Evolutionary conservation across 495 filamentous ascomycete species (phyloP), one percentile per base, ranked within the genome.

Genomic region (Xylaria sp.): DNA sequence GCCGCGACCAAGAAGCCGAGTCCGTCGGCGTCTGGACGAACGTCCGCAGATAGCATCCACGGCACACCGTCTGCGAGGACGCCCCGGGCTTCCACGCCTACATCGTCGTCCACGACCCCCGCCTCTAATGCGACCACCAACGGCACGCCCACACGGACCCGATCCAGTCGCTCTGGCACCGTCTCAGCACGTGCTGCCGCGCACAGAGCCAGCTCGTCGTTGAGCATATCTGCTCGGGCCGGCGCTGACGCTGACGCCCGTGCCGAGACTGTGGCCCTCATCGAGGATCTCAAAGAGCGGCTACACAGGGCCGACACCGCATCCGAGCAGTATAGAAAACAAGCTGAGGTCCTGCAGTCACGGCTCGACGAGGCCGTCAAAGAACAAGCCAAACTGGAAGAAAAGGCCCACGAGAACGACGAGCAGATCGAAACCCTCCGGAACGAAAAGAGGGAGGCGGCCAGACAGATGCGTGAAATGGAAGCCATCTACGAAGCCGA

Each of bases 401-500:
- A 97, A 73, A 86, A 87, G 67, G 82, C 90, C 52, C 94, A 98
- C 75, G 93, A 95, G 81, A 89, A 88, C 72, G 93, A 95, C 48
- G 90, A 92, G 79, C 87, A 88, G 75, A 89, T 97, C 64, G 94
- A 97, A 74, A 81, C 84, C 9, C 85, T 98, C 57, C 89, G 92
- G 76, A 90, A 90, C 75, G 93, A 97, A 76, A 92, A 93, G 77
- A 88, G 90, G 68, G 93, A 97, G 63, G 85, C 89, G 50, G 87
- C 89, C 19, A 89, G 93, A 62, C 90, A 95, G 80, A 92, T 92
- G 74, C 87, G 95, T 68, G 96, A 99, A 76, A 87, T 97, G 80
- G 94, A 97, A 78, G 88, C 89, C 68, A 93, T 94, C 43, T 95
- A 96, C 80, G 95, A 98, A 80, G 86, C 90, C 57, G 96, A 99